A percentile compares a stretch with the other conserved stretches of the same genome.
These are phyloP conservation scores for Capronia coronata DNA, from an alignment of 2,329 filamentous ascomycete species.

Conservation along the genomic window DNA sequence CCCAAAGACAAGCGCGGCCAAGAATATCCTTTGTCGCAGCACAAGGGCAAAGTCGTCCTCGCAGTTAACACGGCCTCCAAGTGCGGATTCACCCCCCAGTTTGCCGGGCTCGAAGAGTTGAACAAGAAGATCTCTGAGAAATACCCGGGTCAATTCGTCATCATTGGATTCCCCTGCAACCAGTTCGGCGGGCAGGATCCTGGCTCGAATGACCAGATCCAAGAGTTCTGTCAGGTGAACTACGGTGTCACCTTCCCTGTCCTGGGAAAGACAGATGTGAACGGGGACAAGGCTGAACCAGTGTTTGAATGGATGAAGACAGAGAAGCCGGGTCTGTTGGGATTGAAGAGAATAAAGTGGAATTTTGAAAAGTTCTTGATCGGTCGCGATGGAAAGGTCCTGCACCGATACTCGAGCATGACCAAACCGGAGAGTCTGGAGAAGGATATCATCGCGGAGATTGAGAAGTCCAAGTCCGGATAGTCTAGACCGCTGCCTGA, in stretches of 20 bases:
- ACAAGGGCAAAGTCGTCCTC: slow-evolving; percentile 88
- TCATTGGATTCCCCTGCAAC: slow-evolving; percentile 98
- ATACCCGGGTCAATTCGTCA: slow-evolving; percentile 69
- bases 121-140: slow-evolving; percentile 69
- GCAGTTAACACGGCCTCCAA: slow-evolving; percentile 97
- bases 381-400: slow-evolving; percentile 76
- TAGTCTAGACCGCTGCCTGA: slow-evolving; percentile 13
- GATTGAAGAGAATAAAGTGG: slow-evolving; percentile 89
- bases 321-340: slow-evolving; percentile 72
- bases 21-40: slow-evolving; percentile 61
- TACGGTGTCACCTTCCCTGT: slow-evolving; percentile 91
- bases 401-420: slow-evolving; percentile 77
- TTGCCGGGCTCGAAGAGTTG: slow-evolving; percentile 79
- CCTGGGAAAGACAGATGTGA: slow-evolving; percentile 87
- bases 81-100: slow-evolving; percentile 97
- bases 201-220: slow-evolving; percentile 71
- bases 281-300: slow-evolving; percentile 73
- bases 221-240: slow-evolving; percentile 83
- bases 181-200: slow-evolving; percentile 92
- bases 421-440: slow-evolving; percentile 80
- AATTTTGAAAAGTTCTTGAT: slow-evolving; percentile 99
- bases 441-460: slow-evolving; percentile 66
- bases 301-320: slow-evolving; percentile 69
- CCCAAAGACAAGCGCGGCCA: slow-evolving; percentile 72
- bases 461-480: slow-evolving; percentile 50